Conservation (phyloP, 1,284 basidiomycete genomes). For the Fomitopsis betulina region DNA sequence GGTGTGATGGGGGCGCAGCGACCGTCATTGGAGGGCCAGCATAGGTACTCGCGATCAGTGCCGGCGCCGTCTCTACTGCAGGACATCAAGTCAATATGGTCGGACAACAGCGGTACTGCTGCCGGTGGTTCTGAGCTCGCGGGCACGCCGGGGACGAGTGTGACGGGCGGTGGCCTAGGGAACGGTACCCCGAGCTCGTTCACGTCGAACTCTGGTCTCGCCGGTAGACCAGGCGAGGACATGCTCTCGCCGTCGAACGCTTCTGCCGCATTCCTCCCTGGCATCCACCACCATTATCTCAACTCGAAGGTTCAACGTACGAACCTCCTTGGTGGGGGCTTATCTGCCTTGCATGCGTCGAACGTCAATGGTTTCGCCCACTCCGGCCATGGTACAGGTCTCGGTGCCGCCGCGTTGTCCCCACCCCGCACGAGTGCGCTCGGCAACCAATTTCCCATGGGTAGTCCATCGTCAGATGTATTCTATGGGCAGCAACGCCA, state of each 20-base stretch:
- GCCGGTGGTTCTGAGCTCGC: constrained; percentile 27
- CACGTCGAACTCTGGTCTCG: constrained; percentile 38
- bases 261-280: constrained; percentile 72
- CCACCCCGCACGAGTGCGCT: constrained; percentile 22
- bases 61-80: constrained; percentile 69
- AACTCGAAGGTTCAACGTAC: constrained; percentile 36
- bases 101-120: constrained; percentile 33
- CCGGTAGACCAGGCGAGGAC: constrained; percentile 32
- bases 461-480: constrained; percentile 24
- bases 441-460: constrained; percentile 26
- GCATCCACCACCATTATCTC: constrained; percentile 58
- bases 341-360: constrained; percentile 21
- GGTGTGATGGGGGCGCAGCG: constrained; percentile 13
- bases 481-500: constrained; percentile 19
- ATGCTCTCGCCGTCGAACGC: constrained; percentile 53
- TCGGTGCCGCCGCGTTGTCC: constrained; percentile 25
- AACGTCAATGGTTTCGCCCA: constrained; percentile 14
- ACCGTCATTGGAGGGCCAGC: constrained; percentile 33
- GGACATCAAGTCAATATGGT: constrained; percentile 73
- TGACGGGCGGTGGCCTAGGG: constrained; percentile 30
- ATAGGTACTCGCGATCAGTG: constrained; percentile 73
- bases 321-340: constrained; percentile 19
- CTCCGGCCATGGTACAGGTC: constrained; percentile 18
- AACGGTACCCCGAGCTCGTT: constrained; percentile 45
- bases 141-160: constrained; percentile 11